Evolutionary conservation across 2,329 filamentous ascomycete species (phyloP).

Genomic region (Monilinia fructicola): DNA sequence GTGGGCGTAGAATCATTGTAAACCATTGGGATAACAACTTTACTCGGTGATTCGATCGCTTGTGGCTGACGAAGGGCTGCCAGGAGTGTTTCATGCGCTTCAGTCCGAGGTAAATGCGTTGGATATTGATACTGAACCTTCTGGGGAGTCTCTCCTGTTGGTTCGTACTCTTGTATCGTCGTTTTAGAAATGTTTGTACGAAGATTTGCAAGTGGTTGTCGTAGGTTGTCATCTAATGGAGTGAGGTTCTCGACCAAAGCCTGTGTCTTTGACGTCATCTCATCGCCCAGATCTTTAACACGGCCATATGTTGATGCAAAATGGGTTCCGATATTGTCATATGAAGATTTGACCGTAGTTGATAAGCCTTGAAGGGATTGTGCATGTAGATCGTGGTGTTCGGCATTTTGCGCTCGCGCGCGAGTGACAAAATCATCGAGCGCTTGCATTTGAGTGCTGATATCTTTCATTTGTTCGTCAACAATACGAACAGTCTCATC

Average conservation of each 20-base stretch:
- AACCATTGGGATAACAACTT: conserved; percentile 40
- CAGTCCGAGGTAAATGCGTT: conserved; percentile 73
- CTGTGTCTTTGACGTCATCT: conserved; percentile 61
- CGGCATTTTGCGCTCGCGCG: conserved; percentile 76
- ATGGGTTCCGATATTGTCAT: conserved; percentile 67
- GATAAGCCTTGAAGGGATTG: conserved; percentile 66
- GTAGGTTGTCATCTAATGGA: conserved; percentile 60
- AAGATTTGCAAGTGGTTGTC: conserved; percentile 69
- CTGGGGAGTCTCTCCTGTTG: conserved; percentile 83
- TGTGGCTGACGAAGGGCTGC: conserved; percentile 47
- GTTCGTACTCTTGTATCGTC: conserved; percentile 73
- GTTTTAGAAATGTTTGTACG: conserved; percentile 66
- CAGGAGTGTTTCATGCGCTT: conserved; percentile 57
- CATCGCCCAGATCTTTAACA: conserved; percentile 65
- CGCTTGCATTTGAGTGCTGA: conserved; percentile 83
- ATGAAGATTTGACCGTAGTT: conserved; percentile 68
- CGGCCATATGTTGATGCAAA: conserved; percentile 68
- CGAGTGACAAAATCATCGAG: conserved; percentile 87
- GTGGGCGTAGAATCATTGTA: conserved; percentile 36
- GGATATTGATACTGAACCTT: conserved; percentile 82
- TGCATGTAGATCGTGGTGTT: conserved; percentile 69
- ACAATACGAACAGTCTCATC: conserved; percentile 88
- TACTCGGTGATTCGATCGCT: conserved; percentile 36
- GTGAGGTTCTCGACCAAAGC: conserved; percentile 60
- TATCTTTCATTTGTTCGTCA: conserved; percentile 81